A percentile compares a stretch with the other conserved stretches of the same genome.
These are phyloP conservation scores for Narthecium ossifragum DNA, from an alignment of 106 monocot genomes.

Conservation along the genomic window DNA sequence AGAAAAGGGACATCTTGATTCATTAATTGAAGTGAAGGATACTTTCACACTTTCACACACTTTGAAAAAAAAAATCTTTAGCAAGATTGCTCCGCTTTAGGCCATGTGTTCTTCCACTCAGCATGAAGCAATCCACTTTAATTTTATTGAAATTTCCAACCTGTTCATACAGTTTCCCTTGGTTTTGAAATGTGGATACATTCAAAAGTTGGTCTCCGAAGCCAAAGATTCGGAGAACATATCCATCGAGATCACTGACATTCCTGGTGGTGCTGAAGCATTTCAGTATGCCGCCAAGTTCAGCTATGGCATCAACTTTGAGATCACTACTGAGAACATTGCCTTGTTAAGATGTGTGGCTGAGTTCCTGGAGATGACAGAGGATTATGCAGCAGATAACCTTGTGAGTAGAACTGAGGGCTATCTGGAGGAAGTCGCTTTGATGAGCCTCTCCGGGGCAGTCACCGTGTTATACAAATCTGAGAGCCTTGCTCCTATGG, in stretches of 20 bases:
- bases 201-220: slow-evolving; percentile 37
- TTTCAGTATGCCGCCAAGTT: slow-evolving; percentile 21
- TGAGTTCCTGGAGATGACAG: slow-evolving; percentile 27
- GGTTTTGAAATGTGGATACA: slow-evolving; percentile 63
- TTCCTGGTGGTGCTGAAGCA: slow-evolving; percentile 27
- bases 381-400: slow-evolving; percentile 16
- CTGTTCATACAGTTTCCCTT: slow-evolving; percentile 49
- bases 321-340: slow-evolving; percentile 13
- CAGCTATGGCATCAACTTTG: slow-evolving; percentile 25
- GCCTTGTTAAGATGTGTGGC: slow-evolving; percentile 11
- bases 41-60: no score
- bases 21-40: no score
- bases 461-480: slow-evolving; percentile 14
- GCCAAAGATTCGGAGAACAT: slow-evolving; percentile 9
- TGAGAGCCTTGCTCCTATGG: slow-evolving; percentile 16
- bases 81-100: background rate
- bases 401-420: slow-evolving; percentile 9
- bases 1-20: no score
- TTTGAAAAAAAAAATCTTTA: background rate
- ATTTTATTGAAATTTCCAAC: background rate
- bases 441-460: slow-evolving; percentile 11
- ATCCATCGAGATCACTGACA: slow-evolving; percentile 36
- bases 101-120: background rate
- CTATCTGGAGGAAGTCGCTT: slow-evolving; percentile 14
- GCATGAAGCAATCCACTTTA: background rate